Percentiles rank a stretch among this genome's conserved stretches.
phyloP scores from a whole-genome alignment of 306 rosid genomes.

The Lupinus albus region DNA sequence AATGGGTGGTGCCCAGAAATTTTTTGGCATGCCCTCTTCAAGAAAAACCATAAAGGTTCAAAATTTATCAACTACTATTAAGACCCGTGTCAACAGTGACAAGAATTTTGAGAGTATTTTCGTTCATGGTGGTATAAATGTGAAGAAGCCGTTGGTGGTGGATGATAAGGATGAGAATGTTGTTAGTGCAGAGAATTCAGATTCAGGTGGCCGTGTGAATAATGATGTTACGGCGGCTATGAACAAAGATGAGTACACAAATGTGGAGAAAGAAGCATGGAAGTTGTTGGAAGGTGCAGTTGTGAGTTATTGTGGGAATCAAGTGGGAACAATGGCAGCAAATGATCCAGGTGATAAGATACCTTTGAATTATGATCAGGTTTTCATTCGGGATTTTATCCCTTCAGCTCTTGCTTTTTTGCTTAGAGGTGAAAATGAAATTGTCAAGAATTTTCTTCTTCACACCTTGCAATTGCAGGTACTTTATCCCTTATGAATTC shows the following conservation, averaged over 20 bases:
- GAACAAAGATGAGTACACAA: constrained; percentile 44
- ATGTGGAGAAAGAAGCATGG: constrained; percentile 74
- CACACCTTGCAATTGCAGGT: constrained; percentile 92
- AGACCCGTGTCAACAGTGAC: constrained; percentile 56
- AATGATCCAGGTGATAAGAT: constrained; percentile 68
- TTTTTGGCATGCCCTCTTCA: constrained; percentile 42
- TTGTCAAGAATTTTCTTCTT: constrained; percentile 82
- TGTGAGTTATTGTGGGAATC: constrained; percentile 74
- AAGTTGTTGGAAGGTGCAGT: constrained; percentile 58
- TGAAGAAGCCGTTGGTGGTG: constrained; percentile 60
- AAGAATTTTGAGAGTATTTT: constrained; percentile 67
- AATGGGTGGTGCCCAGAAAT: constrained; percentile 37
- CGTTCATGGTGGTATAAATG: constrained; percentile 65
- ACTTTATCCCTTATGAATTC: neutral
- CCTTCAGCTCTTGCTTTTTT: constrained; percentile 90
- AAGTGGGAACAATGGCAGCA: constrained; percentile 87
- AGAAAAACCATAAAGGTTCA: constrained; percentile 42
- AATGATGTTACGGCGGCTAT: no score
- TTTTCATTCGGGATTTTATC: constrained; percentile 76
- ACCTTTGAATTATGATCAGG: constrained; percentile 86
- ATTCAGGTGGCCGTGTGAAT: no score
- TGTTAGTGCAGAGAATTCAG: no score
- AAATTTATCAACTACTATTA: constrained; percentile 61
- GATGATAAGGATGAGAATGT: constrained; percentile 57
- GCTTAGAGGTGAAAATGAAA: constrained; percentile 74